Percentiles rank a stretch among this genome's conserved stretches.
Evolutionary conservation across 2,329 filamentous ascomycete genomes (phyloP).

Genomic region (Penicillium frequentans): DNA sequence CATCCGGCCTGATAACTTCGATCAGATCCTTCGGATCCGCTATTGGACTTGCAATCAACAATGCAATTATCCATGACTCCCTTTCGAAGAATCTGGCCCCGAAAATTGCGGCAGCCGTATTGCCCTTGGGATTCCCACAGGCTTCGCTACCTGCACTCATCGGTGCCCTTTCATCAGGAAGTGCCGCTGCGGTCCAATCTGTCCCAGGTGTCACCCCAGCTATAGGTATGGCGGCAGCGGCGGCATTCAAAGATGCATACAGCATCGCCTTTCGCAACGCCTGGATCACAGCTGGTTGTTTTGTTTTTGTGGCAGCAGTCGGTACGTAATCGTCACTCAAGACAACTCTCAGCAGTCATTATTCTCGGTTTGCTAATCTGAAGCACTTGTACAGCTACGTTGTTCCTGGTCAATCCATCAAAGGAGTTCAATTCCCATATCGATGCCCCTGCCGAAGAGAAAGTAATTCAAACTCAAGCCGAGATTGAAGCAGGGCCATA

Average conservation of each 20-base stretch:
- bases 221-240: neutral
- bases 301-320: neutral
- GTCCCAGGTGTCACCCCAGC: neutral
- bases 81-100: neutral
- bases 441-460: neutral
- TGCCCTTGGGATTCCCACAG: neutral
- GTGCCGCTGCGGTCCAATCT: neutral
- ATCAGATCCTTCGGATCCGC: neutral
- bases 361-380: neutral
- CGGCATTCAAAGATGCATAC: neutral
- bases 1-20: neutral
- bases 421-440: neutral
- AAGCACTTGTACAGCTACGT: neutral
- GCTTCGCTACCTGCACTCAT: neutral
- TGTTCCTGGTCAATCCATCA: neutral
- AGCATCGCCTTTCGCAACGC: neutral
- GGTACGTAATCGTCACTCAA: neutral
- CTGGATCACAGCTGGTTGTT: neutral
- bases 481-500: neutral
- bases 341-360: neutral
- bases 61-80: neutral
- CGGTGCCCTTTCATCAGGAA: neutral
- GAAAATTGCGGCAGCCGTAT: neutral
- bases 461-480: neutral
- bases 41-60: neutral